Percentiles rank a stretch among this genome's conserved stretches.
Evolutionary conservation across 176 grass and related monocot genomes (phyloP).

Genomic region (Oryza brachyantha): DNA sequence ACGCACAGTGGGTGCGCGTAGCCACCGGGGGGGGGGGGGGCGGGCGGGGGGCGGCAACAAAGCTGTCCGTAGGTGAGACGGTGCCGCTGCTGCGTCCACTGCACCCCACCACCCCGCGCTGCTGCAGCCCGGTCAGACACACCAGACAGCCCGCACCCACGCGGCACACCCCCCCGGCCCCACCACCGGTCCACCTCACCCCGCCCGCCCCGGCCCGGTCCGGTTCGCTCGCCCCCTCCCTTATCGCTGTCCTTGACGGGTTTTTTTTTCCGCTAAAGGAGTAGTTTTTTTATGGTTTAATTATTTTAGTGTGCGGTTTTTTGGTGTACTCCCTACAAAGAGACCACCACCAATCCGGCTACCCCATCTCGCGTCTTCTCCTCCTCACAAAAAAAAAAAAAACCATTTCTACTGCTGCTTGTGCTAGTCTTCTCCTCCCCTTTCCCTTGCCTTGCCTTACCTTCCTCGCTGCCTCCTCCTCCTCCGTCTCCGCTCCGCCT

Average conservation of each 20-base stretch:
- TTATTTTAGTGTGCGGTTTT: neutral
- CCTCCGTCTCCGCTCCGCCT: neutral
- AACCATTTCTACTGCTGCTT: conserved; percentile 33
- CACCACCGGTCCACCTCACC: too few species aligned
- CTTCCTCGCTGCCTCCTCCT: neutral
- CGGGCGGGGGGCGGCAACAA: too few species aligned
- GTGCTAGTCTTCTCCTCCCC: neutral
- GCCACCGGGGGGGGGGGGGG: too few species aligned
- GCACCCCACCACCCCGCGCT: neutral
- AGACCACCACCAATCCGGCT: conserved; percentile 57
- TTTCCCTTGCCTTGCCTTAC: fast-evolving
- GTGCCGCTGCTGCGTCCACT: neutral
- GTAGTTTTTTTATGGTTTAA: too few species aligned
- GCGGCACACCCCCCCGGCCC: neutral
- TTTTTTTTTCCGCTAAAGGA: too few species aligned
- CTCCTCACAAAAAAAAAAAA: neutral
- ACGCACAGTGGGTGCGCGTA: neutral
- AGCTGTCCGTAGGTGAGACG: neutral
- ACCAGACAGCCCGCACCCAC: neutral
- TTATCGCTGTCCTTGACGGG: too few species aligned
- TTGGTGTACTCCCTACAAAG: conserved; percentile 96
- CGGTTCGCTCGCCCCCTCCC: too few species aligned
- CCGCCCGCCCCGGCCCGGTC: too few species aligned
- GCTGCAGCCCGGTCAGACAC: neutral
- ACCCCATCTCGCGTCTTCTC: neutral